These are phyloP conservation scores for Auriscalpium vulgare DNA, from an alignment of 768 basidiomycete species.

Conservation along the genomic window DNA sequence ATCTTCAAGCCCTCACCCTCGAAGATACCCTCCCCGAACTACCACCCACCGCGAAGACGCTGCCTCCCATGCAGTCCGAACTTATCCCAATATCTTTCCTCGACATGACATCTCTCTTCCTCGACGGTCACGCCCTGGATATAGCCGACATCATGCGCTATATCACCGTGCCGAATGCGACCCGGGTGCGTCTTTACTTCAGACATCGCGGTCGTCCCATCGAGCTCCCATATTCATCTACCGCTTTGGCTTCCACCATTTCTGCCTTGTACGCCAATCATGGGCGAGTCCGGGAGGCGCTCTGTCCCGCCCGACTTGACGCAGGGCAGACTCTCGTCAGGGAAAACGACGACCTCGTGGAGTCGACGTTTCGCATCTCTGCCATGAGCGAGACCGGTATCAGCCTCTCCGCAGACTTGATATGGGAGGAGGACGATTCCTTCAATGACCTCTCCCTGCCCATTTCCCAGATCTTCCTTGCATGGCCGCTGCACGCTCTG, in stretches of 20 bases:
- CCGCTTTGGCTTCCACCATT: neutral
- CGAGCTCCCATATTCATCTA: neutral
- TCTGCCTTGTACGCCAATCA: neutral
- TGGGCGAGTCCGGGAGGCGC: neutral
- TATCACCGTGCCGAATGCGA: neutral
- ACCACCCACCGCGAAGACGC: neutral
- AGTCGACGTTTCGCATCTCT: neutral
- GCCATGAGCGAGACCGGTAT: neutral
- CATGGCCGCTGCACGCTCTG: neutral
- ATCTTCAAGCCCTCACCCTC: neutral
- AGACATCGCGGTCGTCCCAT: neutral
- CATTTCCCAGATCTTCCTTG: neutral
- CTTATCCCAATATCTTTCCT: neutral
- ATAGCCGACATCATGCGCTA: neutral
- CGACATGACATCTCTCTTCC: neutral
- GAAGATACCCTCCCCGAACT: neutral
- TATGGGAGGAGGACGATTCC: neutral
- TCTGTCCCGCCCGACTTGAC: neutral
- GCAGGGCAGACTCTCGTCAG: neutral
- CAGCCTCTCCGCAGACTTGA: neutral
- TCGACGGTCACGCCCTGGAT: neutral
- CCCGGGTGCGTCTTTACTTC: neutral
- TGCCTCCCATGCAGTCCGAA: neutral
- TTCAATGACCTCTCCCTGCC: neutral
- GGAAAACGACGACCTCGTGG: neutral